Percentiles rank a stretch among this genome's conserved stretches.
Conservation (phyloP, 306 rosid species). For the Lablab purpureus region DNA sequence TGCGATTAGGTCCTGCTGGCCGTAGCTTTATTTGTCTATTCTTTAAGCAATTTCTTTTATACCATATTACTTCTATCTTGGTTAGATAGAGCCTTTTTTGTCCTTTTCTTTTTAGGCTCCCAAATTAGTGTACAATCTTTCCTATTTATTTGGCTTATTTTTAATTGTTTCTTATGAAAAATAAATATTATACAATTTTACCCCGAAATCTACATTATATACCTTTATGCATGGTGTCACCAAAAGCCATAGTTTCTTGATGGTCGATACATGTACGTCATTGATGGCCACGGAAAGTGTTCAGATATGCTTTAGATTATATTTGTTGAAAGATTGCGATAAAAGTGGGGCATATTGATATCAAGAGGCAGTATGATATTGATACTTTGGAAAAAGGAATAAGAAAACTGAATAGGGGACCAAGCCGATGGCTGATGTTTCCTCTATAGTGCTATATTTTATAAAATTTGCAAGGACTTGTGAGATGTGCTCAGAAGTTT, state of each 20-base stretch:
- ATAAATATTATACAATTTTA: neutral
- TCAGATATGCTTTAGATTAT: neutral
- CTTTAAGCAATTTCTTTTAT: neutral
- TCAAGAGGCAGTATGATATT: neutral
- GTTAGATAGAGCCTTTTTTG: neutral
- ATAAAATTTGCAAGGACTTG: neutral
- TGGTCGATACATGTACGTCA: neutral
- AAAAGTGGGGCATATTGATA: neutral
- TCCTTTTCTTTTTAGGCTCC: neutral
- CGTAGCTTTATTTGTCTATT: neutral
- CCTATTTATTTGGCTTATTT: neutral
- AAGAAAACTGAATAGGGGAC: neutral
- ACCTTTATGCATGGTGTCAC: neutral
- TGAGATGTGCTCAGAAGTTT: neutral
- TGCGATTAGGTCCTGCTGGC: neutral
- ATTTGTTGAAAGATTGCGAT: neutral
- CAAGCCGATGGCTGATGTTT: constrained; percentile 2
- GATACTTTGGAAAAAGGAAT: neutral
- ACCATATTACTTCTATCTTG: neutral
- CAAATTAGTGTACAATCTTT: neutral
- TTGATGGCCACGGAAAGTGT: neutral
- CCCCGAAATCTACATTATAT: neutral
- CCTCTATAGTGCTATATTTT: neutral
- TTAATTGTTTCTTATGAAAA: neutral
- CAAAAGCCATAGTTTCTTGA: neutral